phyloP scores from a whole-genome alignment of 208 protist genomes.

The Crithidia expoeki region DNA sequence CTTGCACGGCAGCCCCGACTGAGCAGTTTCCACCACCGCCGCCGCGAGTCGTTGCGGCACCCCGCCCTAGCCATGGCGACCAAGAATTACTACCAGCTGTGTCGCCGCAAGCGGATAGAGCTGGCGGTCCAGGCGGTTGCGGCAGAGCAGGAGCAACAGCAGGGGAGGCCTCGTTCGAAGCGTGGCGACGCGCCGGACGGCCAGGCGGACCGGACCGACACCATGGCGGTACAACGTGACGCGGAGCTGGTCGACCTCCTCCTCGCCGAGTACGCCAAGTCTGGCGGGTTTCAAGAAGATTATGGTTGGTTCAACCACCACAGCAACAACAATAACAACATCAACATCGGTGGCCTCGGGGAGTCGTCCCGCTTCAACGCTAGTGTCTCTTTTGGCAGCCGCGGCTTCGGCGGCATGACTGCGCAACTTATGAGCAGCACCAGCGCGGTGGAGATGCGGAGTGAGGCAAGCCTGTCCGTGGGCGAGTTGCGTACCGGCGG shows the following conservation, averaged over 20 bases:
- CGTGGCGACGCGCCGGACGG: neutral
- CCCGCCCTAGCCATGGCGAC: constrained; percentile 82
- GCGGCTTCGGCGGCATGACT: neutral
- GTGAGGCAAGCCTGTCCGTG: constrained; percentile 8
- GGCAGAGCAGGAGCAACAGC: constrained; percentile 12
- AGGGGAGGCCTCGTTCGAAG: neutral
- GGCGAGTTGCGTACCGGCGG: constrained; percentile 14
- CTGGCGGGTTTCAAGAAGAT: constrained; percentile 12
- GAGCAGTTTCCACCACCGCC: constrained; percentile 70
- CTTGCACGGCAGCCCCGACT: constrained; percentile 72
- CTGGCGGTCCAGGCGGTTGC: constrained; percentile 20
- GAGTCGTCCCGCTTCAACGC: neutral
- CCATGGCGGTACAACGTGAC: constrained; percentile 16
- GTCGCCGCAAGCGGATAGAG: constrained; percentile 34
- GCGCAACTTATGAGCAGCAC: constrained; percentile 15
- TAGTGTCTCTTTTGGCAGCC: constrained; percentile 15
- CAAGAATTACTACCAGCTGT: constrained; percentile 63
- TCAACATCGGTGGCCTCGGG: neutral
- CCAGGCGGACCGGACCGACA: neutral
- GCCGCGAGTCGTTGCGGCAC: constrained; percentile 74
- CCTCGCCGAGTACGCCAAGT: constrained; percentile 34
- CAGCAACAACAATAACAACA: neutral
- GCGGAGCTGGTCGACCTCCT: constrained; percentile 29
- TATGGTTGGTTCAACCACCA: constrained; percentile 3
- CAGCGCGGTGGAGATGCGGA: constrained; percentile 7